Base-by-base conservation (phyloP, 805 yeast genomes). In the Saturnispora quitensis region DNA sequence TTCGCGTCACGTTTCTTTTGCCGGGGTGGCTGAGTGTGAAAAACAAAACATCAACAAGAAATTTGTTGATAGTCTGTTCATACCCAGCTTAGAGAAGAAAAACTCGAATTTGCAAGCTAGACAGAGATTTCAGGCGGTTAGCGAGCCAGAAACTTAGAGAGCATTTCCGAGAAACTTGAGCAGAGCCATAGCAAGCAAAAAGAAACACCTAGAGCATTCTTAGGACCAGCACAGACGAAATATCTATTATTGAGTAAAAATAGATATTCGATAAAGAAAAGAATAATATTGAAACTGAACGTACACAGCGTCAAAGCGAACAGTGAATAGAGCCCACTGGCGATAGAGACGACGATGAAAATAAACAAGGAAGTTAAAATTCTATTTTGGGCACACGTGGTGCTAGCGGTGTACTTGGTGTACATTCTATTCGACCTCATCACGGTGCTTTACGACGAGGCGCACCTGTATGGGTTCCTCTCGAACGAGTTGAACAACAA, bases 351-450 rank as follows among this genome's bases (percentile, higher is more conserved):
- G 28, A 25, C 7, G 28, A 48, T 54, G 52, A 43, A 45, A 43
- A 81, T 85, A 86, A 83, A 78, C 64, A 80, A 74, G 63, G 93
- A 86, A 63, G 65, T 84, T 43, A 79, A 79, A 57, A 75, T 76
- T 57, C 73, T 86, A 45, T 62, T 85, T 45, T 73, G 76, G 66
- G 80, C 78, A 20, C 90, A 86, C 60, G 60, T 78, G 13, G 64
- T 74, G n/a, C 60, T 84, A 27, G 68, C 83, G 12, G 49, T 76
- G 4, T 77, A 77, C 55, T 67, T 84, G 28, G 67, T 77, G n/a
- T 86, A 81, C 63, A 74, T 77, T 58, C 77, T 84, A 3, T 81
- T 80, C 59, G 95, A 89, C 66, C 72, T 89, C 53, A 77, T 88
- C 52, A 77, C 90, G 5, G 67, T 89, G 53, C 70, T 85, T n/a